Evolutionary conservation across 352 stramenopile genomes (phyloP).

Genomic region (Phytopythium vexans): DNA sequence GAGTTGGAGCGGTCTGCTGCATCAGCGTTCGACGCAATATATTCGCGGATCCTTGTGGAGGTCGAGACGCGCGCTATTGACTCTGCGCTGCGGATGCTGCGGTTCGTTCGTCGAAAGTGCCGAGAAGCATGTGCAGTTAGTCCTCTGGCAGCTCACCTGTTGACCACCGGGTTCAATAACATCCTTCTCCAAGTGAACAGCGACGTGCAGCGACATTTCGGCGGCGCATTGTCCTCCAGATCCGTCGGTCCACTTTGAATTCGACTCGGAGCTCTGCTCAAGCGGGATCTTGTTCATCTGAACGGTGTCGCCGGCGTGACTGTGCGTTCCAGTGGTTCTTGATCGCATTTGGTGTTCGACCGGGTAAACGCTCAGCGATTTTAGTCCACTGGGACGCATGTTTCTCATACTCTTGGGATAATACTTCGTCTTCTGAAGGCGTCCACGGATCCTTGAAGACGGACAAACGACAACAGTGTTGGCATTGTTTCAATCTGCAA

Average conservation of each 20-base stretch:
- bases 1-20: background rate
- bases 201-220: slow-evolving; percentile 49
- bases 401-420: slow-evolving; percentile 17
- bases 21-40: slow-evolving; percentile 66
- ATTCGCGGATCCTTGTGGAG: slow-evolving; percentile 68
- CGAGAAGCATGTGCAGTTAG: slow-evolving; percentile 3
- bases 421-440: slow-evolving; percentile 31
- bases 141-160: background rate
- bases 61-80: slow-evolving; percentile 60
- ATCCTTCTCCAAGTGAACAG: slow-evolving; percentile 58
- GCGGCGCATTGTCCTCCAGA: slow-evolving; percentile 28
- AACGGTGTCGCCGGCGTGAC: background rate
- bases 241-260: slow-evolving; percentile 36
- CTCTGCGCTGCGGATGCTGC: slow-evolving; percentile 59
- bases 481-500: background rate
- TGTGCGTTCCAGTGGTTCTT: slow-evolving; percentile 60
- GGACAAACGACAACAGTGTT: background rate
- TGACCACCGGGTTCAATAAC: slow-evolving; percentile 51
- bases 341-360: slow-evolving; percentile 53
- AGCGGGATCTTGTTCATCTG: no score
- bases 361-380: slow-evolving; percentile 42
- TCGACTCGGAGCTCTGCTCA: background rate
- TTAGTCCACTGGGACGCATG: slow-evolving; percentile 40
- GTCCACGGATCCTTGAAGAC: slow-evolving; percentile 48
- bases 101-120: slow-evolving; percentile 69